phyloP scores from a whole-genome alignment of 257 asterid species.

The Cruciata laevipes region DNA sequence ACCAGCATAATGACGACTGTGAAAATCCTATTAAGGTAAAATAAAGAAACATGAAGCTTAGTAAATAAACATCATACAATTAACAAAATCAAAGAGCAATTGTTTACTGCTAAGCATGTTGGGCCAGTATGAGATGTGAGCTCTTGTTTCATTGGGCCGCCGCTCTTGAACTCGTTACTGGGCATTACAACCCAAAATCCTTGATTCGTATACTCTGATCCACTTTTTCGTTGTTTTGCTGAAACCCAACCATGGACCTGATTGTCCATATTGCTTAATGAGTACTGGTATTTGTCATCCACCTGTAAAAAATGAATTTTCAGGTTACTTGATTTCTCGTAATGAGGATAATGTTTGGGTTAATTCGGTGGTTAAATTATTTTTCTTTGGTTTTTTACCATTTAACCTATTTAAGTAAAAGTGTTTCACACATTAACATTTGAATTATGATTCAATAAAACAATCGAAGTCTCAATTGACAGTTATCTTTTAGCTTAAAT shows the following conservation, averaged over 20 bases:
- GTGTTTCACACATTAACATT: too few species aligned
- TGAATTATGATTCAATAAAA: too few species aligned
- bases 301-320: conserved; percentile 16
- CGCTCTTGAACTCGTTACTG: conserved; percentile 28
- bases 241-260: conserved; percentile 30
- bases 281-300: conserved; percentile 34
- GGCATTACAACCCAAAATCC: conserved; percentile 37
- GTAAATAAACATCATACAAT: too few species aligned
- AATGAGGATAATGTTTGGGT: too few species aligned
- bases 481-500: too few species aligned
- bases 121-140: conserved; percentile 38
- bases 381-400: too few species aligned
- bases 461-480: too few species aligned
- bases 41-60: neutral
- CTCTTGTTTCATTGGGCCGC: conserved; percentile 36
- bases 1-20: conserved; percentile 1
- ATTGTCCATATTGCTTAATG: conserved; percentile 22
- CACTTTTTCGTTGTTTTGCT: neutral
- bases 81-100: neutral
- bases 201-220: neutral
- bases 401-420: too few species aligned
- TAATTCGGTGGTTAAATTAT: too few species aligned
- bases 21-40: neutral
- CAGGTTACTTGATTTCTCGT: too few species aligned
- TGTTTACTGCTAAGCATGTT: conserved; percentile 17